Conservation (phyloP, 192 early-diverging fungal species). For the Neocallimastix lanati region DNA sequence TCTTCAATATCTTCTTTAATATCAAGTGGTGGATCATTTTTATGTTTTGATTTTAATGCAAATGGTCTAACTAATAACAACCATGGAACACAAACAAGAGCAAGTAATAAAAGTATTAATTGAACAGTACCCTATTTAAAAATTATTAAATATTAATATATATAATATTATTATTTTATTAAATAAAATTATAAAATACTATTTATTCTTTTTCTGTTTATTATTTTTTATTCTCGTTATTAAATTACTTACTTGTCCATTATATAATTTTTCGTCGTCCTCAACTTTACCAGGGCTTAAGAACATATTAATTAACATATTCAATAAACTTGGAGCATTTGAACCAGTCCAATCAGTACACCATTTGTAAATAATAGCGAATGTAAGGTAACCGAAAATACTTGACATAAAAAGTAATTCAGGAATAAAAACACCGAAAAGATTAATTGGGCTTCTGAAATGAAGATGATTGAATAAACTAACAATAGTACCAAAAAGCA, state of each 20-base stretch:
- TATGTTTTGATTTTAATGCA: constrained; percentile 64
- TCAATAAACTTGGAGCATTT: constrained; percentile 71
- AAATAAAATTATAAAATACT: no score
- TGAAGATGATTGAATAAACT: constrained; percentile 78
- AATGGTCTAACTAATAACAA: constrained; percentile 90
- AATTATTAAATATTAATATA: no score
- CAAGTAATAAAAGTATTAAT: constrained; percentile 55
- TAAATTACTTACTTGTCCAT: constrained; percentile 70
- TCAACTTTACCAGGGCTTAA: constrained; percentile 67
- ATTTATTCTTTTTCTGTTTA: no score
- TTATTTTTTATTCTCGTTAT: not conserved
- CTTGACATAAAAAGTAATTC: constrained; percentile 82
- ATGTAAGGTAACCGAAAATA: constrained; percentile 89
- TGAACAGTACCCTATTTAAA: constrained; percentile 35
- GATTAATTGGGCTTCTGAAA: constrained; percentile 64
- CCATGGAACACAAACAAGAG: constrained; percentile 89
- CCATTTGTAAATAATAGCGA: constrained; percentile 94
- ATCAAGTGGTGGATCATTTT: not conserved
- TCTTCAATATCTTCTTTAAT: not conserved
- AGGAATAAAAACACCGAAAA: constrained; percentile 75
- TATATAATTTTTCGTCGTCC: constrained; percentile 51
- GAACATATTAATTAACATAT: constrained; percentile 99
- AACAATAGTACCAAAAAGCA: constrained; percentile 84
- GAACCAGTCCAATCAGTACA: constrained; percentile 68
- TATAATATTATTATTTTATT: no score